phyloP scores from a whole-genome alignment of 345 rosid genomes.

The Citrus maxima region DNA sequence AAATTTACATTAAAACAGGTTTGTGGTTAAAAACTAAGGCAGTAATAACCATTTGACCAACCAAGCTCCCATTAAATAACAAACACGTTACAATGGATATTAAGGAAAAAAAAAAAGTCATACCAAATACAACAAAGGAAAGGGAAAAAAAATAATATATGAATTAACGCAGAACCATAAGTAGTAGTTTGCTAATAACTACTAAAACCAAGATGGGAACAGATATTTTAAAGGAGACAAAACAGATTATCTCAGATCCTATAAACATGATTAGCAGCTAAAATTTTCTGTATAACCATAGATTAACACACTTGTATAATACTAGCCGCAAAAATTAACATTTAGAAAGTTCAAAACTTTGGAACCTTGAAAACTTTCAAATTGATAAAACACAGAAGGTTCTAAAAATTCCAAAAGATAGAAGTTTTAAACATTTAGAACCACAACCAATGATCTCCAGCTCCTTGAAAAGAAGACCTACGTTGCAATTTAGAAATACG shows the following conservation, averaged over 20 bases:
- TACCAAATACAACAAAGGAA: neutral
- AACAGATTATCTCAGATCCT: neutral
- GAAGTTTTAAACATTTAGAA: neutral
- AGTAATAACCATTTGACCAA: neutral
- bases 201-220: conserved; percentile 15
- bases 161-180: neutral
- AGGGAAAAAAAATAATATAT: neutral
- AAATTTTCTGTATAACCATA: neutral
- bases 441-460: neutral
- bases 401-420: neutral
- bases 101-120: neutral
- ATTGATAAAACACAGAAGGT: neutral
- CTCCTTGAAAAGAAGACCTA: neutral
- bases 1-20: no score
- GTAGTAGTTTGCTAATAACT: neutral
- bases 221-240: neutral
- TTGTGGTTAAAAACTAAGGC: neutral
- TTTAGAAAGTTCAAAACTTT: neutral
- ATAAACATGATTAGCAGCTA: conserved; percentile 11
- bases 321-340: neutral
- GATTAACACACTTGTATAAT: neutral
- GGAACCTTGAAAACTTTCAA: neutral
- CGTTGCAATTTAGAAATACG: neutral
- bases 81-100: neutral
- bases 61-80: neutral